Base-by-base conservation (phyloP, 768 basidiomycete species). In the Boletales sp. region DNA sequence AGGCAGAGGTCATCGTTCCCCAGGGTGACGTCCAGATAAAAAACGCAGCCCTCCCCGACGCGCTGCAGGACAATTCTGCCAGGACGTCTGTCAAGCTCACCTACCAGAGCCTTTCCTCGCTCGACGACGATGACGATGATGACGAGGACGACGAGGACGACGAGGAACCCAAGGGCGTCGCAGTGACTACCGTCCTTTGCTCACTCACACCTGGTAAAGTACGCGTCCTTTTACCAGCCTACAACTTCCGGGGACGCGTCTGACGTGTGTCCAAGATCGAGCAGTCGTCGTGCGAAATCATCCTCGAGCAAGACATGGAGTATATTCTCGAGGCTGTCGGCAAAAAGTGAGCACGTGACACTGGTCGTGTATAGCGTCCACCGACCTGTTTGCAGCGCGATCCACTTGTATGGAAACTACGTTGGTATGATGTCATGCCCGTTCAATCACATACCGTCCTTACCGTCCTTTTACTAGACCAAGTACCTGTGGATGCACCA, bases 371-470 rank as follows among this genome's bases (percentile, higher is more conserved):
- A 12, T 10, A 8, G 13, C 0, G 8, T 30, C 1, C 43, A 57
- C 59, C 54, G 50, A 63, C 49, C 17, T 10, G 44, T 25, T 15
- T 46, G 4, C 48, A 90, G 86, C 66, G 72, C 84, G 43, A 76
- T 93, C 43, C 82, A 90, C 70, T 70, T 94, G 53, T 83, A 84
- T 55, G 91, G 92, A 48, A 91, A 93, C 70, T 93, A 91, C 68
- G 80, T 94, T 64, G 81, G 87, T 87, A 68, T 40, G 51, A 41
- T 34, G 35, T 33, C 45, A 44, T 18, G 10, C 19, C 10, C 11
- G 34, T 47, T 39, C 46, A 48, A 41, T 35, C 31, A 3, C 15
- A 14, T 48, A 15, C 32, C 25, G 21, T 46, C 18, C 18, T 43
- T 42, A 39, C 17, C 41, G 5, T 46, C 17, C 48, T n/a, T 45